These are phyloP conservation scores for Urtica urens DNA, from an alignment of 306 rosid genomes.

Conservation along the genomic window DNA sequence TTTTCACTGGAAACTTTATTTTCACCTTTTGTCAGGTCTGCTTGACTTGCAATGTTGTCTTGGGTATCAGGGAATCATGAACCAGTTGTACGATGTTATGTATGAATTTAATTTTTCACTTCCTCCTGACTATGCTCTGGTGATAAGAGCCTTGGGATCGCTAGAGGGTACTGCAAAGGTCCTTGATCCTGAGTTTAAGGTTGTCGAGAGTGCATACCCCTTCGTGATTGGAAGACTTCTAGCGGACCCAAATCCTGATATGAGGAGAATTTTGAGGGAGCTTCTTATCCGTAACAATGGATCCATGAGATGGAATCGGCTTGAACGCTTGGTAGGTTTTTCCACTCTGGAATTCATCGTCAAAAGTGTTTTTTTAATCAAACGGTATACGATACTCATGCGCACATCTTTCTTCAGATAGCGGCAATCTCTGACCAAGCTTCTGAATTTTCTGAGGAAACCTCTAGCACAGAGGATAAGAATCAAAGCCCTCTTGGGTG, in stretches of 20 bases:
- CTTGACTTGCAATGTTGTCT: conserved; percentile 10
- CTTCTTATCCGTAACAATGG: conserved; percentile 79
- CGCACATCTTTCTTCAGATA: conserved; percentile 46
- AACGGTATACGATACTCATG: too few species aligned
- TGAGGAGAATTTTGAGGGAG: conserved; percentile 91
- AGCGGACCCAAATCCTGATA: conserved; percentile 88
- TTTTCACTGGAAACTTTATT: conserved; percentile 1
- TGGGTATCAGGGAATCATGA: conserved; percentile 86
- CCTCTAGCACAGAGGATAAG: conserved; percentile 30
- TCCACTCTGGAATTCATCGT: neutral
- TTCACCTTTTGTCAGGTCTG: neutral
- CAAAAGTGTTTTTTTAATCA: too few species aligned
- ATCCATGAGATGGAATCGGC: conserved; percentile 91
- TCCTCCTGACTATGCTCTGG: conserved; percentile 97
- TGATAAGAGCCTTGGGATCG: conserved; percentile 87
- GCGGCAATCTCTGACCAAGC: conserved; percentile 94
- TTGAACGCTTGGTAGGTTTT: conserved; percentile 71
- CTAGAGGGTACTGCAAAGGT: conserved; percentile 94
- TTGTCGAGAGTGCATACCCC: conserved; percentile 86
- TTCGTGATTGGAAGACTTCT: conserved; percentile 88
- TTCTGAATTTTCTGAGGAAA: conserved; percentile 44
- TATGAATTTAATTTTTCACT: conserved; percentile 81
- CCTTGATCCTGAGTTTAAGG: conserved; percentile 87
- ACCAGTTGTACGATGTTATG: conserved; percentile 71
- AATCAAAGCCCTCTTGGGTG: conserved; percentile 42